Conservation (phyloP, 192 early-diverging fungal genomes). For the Linderina pennispora region DNA sequence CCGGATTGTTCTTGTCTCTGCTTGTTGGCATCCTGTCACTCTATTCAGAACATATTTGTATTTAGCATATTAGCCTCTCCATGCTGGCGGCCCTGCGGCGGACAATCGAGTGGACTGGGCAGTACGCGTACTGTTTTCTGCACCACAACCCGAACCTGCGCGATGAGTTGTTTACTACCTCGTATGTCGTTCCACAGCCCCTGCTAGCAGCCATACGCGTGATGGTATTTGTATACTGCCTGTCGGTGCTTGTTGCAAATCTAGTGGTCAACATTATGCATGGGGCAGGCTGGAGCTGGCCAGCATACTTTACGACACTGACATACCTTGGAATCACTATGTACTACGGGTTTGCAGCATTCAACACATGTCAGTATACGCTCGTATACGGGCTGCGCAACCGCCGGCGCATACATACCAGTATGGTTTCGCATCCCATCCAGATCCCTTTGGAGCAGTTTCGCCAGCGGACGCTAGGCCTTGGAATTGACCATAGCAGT, state of each 20-base stretch:
- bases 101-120: too few species aligned
- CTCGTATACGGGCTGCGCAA: too few species aligned
- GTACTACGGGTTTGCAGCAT: constrained; percentile 34
- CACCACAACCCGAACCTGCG: constrained; percentile 22
- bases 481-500: too few species aligned
- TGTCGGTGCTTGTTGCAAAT: constrained; percentile 26
- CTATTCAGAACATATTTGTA: too few species aligned
- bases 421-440: too few species aligned
- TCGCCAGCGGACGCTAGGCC: too few species aligned
- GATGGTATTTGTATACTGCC: constrained; percentile 26
- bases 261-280: constrained; percentile 24
- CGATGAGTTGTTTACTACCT: constrained; percentile 25
- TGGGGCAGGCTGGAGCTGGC: constrained; percentile 40
- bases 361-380: constrained; percentile 12
- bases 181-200: constrained; percentile 30
- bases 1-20: too few species aligned
- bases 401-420: too few species aligned
- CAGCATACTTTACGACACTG: constrained; percentile 42
- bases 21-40: too few species aligned
- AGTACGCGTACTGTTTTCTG: constrained; percentile 5
- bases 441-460: too few species aligned
- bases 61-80: too few species aligned
- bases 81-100: too few species aligned
- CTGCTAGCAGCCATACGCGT: constrained; percentile 1
- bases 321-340: constrained; percentile 30